Base-by-base conservation (phyloP, 768 basidiomycete genomes). In the Suillus plorans region DNA sequence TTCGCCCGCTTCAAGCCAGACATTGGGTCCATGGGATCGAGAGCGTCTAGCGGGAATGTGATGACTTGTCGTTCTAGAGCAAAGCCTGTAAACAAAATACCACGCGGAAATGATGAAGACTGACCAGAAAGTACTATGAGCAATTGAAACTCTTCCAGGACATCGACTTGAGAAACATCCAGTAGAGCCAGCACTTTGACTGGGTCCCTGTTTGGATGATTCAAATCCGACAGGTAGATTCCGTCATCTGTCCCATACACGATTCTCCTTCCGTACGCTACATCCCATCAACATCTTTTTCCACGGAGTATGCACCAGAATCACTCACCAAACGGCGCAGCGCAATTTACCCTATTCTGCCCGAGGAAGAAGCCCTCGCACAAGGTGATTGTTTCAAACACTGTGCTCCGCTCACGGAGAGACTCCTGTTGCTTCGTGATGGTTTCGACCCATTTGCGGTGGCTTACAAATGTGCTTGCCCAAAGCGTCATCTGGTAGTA, bases 191-290 rank as follows among this genome's bases (percentile, higher is more conserved):
- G 82, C 36, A 99, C 95, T 77, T 95, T 94, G 34, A 94, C 82
- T 0, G 97, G 97, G 28, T 94, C 92, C 53, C 88, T 85, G 68
- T 86, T 87, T 42, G 82, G 76, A 61, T 93, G 91, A 53, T 87
- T 84, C 36, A 97, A 80, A 74, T 98, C 94, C 34, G 94, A 94
- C 66, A 99, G 84, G 74, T 98, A 99, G 31, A 99, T 91, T 31
- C 97, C 97, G 68, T 98, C 95, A 71, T 96, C 93, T 5, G 97
- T 97, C n/a, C 97, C 97, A 76, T 96, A 99, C 10, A 93, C 95
- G 69, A 97, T 88, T 63, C 89, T 85, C 70, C 90, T 81, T 14
- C 95, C 97, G 63, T 85, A 86, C 71, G 85, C 96, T 97, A 74
- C 42, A 59, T 62, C 12, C 42, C 34, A 20, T 67, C 60, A 70